Conservation (phyloP, 2,329 filamentous ascomycete genomes). For the Cladosporium halotolerans region DNA sequence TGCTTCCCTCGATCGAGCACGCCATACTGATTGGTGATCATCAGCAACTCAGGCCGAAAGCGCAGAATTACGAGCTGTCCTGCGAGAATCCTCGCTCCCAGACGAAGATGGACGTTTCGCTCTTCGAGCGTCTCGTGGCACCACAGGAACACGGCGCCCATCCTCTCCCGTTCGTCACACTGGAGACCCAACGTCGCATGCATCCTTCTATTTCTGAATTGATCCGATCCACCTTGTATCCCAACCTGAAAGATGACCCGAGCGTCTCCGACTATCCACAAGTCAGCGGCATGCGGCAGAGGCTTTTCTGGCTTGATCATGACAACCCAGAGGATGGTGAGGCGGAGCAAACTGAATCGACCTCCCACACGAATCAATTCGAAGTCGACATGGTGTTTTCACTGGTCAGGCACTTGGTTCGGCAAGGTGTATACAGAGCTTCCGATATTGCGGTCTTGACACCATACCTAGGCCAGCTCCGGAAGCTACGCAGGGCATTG, state of each 20-base stretch:
- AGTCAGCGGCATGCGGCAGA: conserved; percentile 47
- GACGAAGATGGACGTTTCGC: conserved; percentile 53
- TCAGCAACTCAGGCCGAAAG: conserved; percentile 53
- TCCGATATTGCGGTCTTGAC: conserved; percentile 66
- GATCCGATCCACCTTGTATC: conserved; percentile 54
- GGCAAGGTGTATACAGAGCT: conserved; percentile 55
- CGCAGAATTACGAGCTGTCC: conserved; percentile 49
- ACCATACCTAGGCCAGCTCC: conserved; percentile 55
- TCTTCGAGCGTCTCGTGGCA: conserved; percentile 54
- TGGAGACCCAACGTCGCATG: conserved; percentile 61
- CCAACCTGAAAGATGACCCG: conserved; percentile 46
- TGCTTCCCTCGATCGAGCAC: conserved; percentile 56
- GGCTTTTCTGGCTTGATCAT: conserved; percentile 59
- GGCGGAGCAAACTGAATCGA: conserved; percentile 21
- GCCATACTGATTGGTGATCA: conserved; percentile 59
- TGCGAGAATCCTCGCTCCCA: conserved; percentile 43
- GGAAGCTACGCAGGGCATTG: conserved; percentile 45
- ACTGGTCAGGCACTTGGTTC: conserved; percentile 58
- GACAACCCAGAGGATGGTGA: conserved; percentile 38
- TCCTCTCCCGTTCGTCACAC: conserved; percentile 34
- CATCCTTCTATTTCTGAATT: conserved; percentile 55
- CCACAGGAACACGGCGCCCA: conserved; percentile 11
- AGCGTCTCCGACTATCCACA: conserved; percentile 36
- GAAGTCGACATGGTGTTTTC: conserved; percentile 60
- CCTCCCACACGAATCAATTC: conserved; percentile 49